Evolutionary conservation across 176 grass and related monocot species (phyloP).

Genomic region (Melocanna baccifera): DNA sequence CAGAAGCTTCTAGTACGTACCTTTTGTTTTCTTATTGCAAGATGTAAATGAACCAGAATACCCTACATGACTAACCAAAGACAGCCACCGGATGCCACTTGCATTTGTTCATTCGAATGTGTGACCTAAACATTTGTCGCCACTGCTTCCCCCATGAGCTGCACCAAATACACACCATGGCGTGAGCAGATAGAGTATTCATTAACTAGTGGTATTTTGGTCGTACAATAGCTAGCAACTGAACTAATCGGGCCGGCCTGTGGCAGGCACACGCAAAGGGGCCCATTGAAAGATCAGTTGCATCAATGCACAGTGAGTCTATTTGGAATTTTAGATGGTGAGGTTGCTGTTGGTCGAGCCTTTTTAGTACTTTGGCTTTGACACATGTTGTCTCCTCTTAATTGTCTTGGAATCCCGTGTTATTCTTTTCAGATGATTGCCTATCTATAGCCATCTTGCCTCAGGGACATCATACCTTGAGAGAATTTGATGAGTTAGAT

Average conservation of each 20-base stretch:
- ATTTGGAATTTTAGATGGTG: background rate
- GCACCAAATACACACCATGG: background rate
- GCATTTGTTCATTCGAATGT: background rate
- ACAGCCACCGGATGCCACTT: slow-evolving; percentile 24
- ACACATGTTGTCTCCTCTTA: slow-evolving; percentile 19
- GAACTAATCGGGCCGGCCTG: slow-evolving; percentile 4
- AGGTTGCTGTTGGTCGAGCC: background rate
- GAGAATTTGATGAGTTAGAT: background rate
- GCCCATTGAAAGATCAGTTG: slow-evolving; percentile 11
- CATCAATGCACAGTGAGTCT: background rate
- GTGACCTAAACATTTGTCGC: slow-evolving; percentile 35
- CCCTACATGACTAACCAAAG: background rate
- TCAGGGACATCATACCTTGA: background rate
- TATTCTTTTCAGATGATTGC: slow-evolving; percentile 29
- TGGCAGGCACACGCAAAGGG: slow-evolving; percentile 39
- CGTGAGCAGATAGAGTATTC: background rate
- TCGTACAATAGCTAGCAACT: background rate
- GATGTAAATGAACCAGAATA: background rate
- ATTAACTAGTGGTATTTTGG: background rate
- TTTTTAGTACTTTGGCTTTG: background rate
- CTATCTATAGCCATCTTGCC: slow-evolving; percentile 2
- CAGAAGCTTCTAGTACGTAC: background rate
- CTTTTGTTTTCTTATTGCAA: background rate
- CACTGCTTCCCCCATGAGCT: background rate
- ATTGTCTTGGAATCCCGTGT: background rate